Evolutionary conservation across 441 rosid genomes (phyloP), one percentile per base, ranked within the genome.

Genomic region (Hypseocharis bilobata): DNA sequence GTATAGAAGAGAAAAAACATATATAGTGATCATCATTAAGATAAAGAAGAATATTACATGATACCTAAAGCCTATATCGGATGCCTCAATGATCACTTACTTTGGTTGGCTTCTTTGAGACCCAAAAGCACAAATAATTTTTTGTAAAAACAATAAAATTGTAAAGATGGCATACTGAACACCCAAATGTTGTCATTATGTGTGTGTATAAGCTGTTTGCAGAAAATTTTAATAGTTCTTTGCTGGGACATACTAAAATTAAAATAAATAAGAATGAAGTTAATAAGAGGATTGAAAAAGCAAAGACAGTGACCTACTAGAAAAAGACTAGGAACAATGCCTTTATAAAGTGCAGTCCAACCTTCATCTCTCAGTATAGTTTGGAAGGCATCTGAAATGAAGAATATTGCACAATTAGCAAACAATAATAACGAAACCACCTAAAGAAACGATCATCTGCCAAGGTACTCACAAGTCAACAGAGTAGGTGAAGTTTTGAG

Each of bases 331-430:
- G 98, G 96, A 79, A 75, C 78, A 52, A 92, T 71, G 69, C 96
- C 96, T 78, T 76, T 89, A 78, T 89, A 92, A 65, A 92, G 85
- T 60, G 88, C 96, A 49, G 70, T 69, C 85, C 86, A 85, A 34
- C 98, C 98, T 82, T 92, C 98, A 79, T 90, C 92, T 77, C 82
- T 86, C 83, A 86, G 60, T 66, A 92, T 92, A 71, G 97, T 92
- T 81, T 84, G 80, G 64, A 90, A 66, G 64, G 96, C 96, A 86
- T 88, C 97, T 88, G 77, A 65, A 78, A 72, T 25, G 52, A 55
- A 51, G 36, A 66, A 74, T 16, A 71, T 61, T 52, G 8, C 58
- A 25, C 27, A n/a, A 47, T 51, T 47, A 25, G 62, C 61, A 64
- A 61, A 22, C 51, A 61, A 67, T 63, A 25, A 62, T 25, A 17